Evolutionary conservation across 1,139 yeast genomes (phyloP), one percentile per base, ranked within the genome.

Genomic region (Blastobotrys raffinosifermentans): DNA sequence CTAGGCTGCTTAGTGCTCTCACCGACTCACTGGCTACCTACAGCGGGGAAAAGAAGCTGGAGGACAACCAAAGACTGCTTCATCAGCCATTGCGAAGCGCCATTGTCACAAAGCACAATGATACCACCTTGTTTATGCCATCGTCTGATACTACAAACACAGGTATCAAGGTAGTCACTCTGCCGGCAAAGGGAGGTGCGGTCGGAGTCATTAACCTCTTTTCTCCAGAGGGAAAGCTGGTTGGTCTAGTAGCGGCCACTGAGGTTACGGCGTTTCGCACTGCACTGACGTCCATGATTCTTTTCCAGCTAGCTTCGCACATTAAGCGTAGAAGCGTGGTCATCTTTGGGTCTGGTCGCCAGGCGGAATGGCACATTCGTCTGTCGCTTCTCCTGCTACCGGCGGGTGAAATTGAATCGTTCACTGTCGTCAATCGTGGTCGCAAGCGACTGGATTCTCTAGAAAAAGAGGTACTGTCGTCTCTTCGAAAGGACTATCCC

Each of bases 241-340:
- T 25, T 3, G 38, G 31, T 9, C 16, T 35, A 11, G 38, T 35
- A 3, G 31, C 33, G 8, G 38, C 38, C 9, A 25, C 34, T 6
- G 38, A 35, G 13, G 34, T 35, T 8, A 35, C 38, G 19, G 38
- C 38, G 3, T 35, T 35, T 20, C 34, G 38, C 10, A 35, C 38
- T 11, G 38, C 38, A 8, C 21, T 35, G 32, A 22, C 38, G 9
- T 15, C 30, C 3, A 30, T 35, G 21, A 31, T 31, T 13, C 18
- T 31, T 19, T 20, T 35, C 11, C 17, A 10, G 6, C 15, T 26
- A 17, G 25, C 21, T 22, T 7, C 17, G 4, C 34, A 35, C 18
- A 31, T 35, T 14, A 9, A 31, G 18, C 17, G 27, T 19, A 30
- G 19, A 15, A 18, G 31, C 20, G 21, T 35, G 10, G 31, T 35